Evolutionary conservation across 306 rosid genomes (phyloP).

Genomic region (Casuarina glauca): DNA sequence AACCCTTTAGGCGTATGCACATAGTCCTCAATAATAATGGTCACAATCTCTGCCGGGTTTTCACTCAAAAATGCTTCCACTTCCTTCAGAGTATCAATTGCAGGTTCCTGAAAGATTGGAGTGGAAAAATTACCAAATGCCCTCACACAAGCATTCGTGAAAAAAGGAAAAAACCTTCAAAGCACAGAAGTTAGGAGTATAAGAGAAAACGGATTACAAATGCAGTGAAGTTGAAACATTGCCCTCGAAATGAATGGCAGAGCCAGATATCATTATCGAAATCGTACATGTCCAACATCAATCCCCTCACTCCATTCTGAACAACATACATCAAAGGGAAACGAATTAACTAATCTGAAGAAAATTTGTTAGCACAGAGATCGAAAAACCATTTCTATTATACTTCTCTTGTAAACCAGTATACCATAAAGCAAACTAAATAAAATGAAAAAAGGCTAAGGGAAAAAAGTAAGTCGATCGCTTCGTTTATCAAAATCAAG

Average conservation of each 20-base stretch:
- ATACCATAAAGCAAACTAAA: slow-evolving; percentile 8
- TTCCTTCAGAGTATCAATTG: slow-evolving; percentile 81
- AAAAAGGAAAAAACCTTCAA: slow-evolving; percentile 19
- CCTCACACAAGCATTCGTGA: slow-evolving; percentile 6
- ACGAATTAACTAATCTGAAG: slow-evolving; percentile 19
- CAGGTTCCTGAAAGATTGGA: slow-evolving; percentile 83
- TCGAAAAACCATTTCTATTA: not conserved
- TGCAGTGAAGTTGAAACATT: slow-evolving; percentile 96
- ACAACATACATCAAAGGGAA: slow-evolving; percentile 31
- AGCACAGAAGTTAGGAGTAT: slow-evolving; percentile 13
- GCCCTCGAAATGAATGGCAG: slow-evolving; percentile 89
- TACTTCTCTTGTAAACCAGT: not conserved
- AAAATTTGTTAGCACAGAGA: slow-evolving; percentile 1
- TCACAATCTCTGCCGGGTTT: slow-evolving; percentile 82
- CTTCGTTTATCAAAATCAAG: not conserved
- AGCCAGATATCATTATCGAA: slow-evolving; percentile 91
- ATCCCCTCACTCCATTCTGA: slow-evolving; percentile 95
- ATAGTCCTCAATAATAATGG: slow-evolving; percentile 86
- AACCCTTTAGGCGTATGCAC: slow-evolving; percentile 84
- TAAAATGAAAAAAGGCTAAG: slow-evolving; percentile 20
- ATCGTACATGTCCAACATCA: slow-evolving; percentile 98
- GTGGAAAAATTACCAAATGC: slow-evolving; percentile 26
- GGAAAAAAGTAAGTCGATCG: not conserved
- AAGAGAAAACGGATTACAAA: slow-evolving; percentile 58
- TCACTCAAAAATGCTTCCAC: slow-evolving; percentile 76